Percentiles rank a stretch among this genome's conserved stretches.
phyloP scores from a whole-genome alignment of 129 eudicot species.

The Erigeron canadensis region DNA sequence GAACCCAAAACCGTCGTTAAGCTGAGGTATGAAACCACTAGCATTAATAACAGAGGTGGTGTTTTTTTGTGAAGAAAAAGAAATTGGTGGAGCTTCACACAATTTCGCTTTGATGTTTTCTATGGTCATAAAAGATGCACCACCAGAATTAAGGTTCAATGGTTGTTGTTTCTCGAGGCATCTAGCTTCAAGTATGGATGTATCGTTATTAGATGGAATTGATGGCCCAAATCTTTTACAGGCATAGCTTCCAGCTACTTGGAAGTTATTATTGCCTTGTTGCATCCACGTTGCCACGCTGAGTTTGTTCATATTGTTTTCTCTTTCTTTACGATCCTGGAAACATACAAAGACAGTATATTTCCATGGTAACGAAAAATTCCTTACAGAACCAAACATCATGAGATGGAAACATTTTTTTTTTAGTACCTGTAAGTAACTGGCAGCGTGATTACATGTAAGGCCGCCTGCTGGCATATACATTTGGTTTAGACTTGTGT shows the following conservation, averaged over 20 bases:
- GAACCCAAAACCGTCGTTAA: too few relatives aligned
- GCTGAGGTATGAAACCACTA: neutral
- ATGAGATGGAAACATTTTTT: neutral
- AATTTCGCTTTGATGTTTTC: constrained; percentile 5
- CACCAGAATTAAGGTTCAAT: neutral
- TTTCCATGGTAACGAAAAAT: neutral
- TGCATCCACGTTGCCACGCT: neutral
- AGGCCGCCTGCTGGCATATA: constrained; percentile 21
- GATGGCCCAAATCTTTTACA: neutral
- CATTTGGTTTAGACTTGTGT: neutral
- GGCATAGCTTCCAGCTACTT: neutral
- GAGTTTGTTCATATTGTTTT: neutral
- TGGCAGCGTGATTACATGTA: constrained; percentile 12
- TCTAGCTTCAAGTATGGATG: neutral
- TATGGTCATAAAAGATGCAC: constrained; percentile 10
- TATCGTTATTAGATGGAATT: neutral
- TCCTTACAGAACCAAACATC: neutral
- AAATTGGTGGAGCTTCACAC: neutral
- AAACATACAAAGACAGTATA: neutral
- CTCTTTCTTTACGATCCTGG: neutral
- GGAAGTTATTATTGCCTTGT: neutral
- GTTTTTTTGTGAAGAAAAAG: constrained; percentile 1
- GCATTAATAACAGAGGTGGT: neutral
- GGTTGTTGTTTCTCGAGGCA: neutral
- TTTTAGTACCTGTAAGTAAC: constrained; percentile 27